Base-by-base conservation (phyloP, 768 basidiomycete genomes). In the Leccinum broughii region DNA sequence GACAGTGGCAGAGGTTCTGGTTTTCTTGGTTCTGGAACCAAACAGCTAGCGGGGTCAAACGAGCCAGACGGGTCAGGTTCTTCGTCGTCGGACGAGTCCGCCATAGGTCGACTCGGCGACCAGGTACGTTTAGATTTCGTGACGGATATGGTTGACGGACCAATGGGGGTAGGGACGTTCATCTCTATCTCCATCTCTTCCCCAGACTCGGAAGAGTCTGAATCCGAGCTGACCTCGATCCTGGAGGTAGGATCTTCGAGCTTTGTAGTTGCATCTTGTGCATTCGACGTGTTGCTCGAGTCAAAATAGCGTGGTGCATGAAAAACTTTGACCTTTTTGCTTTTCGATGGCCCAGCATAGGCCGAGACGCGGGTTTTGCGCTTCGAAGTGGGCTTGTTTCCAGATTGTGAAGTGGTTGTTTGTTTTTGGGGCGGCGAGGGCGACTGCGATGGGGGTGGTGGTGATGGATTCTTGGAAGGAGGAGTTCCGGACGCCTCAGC, bases 91-190 rank as follows among this genome's bases (percentile, higher is more conserved):
- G 83, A 83, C 2, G 83, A 83, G 61, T 82, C 81, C 1, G 66
- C 62, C 7, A 80, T 14, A 30, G 80, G 81, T 30, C 74, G 76
- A 69, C 84, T 88, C 0, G 87, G 87, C 2, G 87, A 88, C 83
- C 85, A 89, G 30, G 78, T 77, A 24, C 81, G 77, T 63, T 66
- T 70, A 22, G 56, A 64, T 46, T 65, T 58, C 55, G 65, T 55
- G 58, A 60, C 20, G 54, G 61, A 22, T 64, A 56, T 14, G 65
- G 56, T 66, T 51, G 64, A 22, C 58, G 59, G 34, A 57, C 50
- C 51, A 53, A 60, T n/a, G 28, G 63, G 20, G 49, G 35, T 59
- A 17, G 64, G 66, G 56, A 61, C 58, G 55, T 69, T 59, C 58
- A 62, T 28, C 30, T 61, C 53, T 44, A 60, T 61, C 52, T 61